phyloP scores from a whole-genome alignment of 2,329 filamentous ascomycete genomes.

The Knoxdaviesia capensis region DNA sequence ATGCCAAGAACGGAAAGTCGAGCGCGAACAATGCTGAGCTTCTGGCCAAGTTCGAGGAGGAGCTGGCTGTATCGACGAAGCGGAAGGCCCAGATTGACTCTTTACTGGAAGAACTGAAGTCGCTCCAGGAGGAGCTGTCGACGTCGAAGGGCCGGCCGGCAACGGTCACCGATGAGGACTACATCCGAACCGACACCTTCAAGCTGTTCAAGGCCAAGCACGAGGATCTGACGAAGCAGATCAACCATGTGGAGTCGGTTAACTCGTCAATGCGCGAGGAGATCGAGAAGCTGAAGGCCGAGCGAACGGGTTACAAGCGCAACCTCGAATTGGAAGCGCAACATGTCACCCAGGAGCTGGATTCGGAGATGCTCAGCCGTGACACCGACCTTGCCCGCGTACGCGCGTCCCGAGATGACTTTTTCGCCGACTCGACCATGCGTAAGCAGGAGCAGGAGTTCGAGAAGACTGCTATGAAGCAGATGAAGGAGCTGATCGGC shows the following conservation, averaged over 20 bases:
- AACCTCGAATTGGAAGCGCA: conserved; percentile 69
- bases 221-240: conserved; percentile 77
- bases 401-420: conserved; percentile 65
- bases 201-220: conserved; percentile 79
- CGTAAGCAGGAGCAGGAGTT: conserved; percentile 65
- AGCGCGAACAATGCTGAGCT: conserved; percentile 43
- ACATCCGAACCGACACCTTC: conserved; percentile 79
- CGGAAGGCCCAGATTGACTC: conserved; percentile 77
- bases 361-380: conserved; percentile 59
- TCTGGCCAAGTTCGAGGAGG: conserved; percentile 58
- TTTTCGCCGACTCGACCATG: conserved; percentile 62
- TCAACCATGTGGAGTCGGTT: conserved; percentile 78
- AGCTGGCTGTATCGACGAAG: conserved; percentile 54
- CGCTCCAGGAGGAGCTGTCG: conserved; percentile 52
- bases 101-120: conserved; percentile 56
- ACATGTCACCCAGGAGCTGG: conserved; percentile 51
- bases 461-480: conserved; percentile 45
- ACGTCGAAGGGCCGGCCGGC: conserved; percentile 47
- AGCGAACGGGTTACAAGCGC: conserved; percentile 62
- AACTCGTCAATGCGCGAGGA: conserved; percentile 75
- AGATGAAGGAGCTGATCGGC: conserved; percentile 60
- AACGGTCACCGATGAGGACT: conserved; percentile 75
- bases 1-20: conserved; percentile 27
- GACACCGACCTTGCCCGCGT: conserved; percentile 78
- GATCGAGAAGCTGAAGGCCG: conserved; percentile 64